These are phyloP conservation scores for Pochonia chlamydosporia DNA, from an alignment of 2,329 filamentous ascomycete genomes.

Conservation along the genomic window DNA sequence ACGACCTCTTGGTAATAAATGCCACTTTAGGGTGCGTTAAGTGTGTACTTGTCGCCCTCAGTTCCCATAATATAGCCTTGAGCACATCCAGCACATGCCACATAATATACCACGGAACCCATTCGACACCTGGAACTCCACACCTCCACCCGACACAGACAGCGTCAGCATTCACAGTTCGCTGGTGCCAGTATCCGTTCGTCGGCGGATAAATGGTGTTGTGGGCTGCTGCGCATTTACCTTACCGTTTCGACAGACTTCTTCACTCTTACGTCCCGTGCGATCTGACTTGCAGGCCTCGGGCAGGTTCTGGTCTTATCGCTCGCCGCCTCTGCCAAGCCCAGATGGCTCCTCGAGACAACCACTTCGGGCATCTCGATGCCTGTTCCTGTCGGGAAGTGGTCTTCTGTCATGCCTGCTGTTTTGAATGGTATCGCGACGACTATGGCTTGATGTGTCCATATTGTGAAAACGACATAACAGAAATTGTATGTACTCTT, in stretches of 20 bases:
- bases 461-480: slow-evolving; percentile 69
- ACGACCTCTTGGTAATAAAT: too few relatives aligned
- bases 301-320: slow-evolving; percentile 53
- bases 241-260: neutral
- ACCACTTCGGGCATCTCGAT: slow-evolving; percentile 37
- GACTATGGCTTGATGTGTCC: slow-evolving; percentile 67
- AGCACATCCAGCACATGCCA: too few relatives aligned
- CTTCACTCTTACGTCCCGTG: slow-evolving; percentile 49
- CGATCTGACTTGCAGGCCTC: slow-evolving; percentile 47
- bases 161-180: neutral
- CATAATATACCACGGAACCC: too few relatives aligned
- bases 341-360: slow-evolving; percentile 29
- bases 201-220: neutral
- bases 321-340: slow-evolving; percentile 45
- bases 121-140: too few relatives aligned
- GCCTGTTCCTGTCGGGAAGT: slow-evolving; percentile 56
- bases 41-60: too few relatives aligned
- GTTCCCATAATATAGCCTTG: too few relatives aligned
- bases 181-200: neutral
- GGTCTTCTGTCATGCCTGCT: slow-evolving; percentile 80
- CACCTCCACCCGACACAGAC: neutral
- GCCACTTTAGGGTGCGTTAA: too few relatives aligned
- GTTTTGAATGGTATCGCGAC: slow-evolving; percentile 73
- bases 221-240: neutral
- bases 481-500: slow-evolving; percentile 83